phyloP scores from a whole-genome alignment of 768 basidiomycete genomes.

The Lactifluus echinatus region DNA sequence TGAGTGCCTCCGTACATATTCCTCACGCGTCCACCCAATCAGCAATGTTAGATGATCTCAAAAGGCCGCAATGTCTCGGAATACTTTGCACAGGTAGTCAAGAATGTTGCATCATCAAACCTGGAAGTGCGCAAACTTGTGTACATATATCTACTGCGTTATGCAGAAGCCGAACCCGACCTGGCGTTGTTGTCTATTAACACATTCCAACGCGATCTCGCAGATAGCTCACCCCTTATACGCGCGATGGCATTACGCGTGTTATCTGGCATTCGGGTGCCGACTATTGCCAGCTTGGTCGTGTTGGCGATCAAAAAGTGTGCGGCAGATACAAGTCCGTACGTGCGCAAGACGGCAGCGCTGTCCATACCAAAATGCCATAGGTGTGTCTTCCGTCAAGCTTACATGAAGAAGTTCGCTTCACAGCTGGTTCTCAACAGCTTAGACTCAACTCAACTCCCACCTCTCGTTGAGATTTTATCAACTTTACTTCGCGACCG shows the following conservation, averaged over 20 bases:
- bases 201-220: slow-evolving; percentile 94
- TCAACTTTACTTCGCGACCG: slow-evolving; percentile 57
- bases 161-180: slow-evolving; percentile 90
- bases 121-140: slow-evolving; percentile 95
- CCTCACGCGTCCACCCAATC: not conserved
- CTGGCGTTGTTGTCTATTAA: slow-evolving; percentile 94
- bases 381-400: slow-evolving; percentile 39
- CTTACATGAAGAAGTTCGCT: not conserved
- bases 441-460: slow-evolving; percentile 63
- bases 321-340: slow-evolving; percentile 85
- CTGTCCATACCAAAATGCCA: slow-evolving; percentile 82
- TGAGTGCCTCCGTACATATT: slow-evolving; percentile 34
- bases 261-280: slow-evolving; percentile 83
- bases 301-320: slow-evolving; percentile 88
- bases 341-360: slow-evolving; percentile 89
- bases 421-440: slow-evolving; percentile 35
- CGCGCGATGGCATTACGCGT: slow-evolving; percentile 95
- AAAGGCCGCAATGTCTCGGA: slow-evolving; percentile 86
- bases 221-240: slow-evolving; percentile 87
- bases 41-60: slow-evolving; percentile 65
- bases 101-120: slow-evolving; percentile 88
- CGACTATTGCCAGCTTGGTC: slow-evolving; percentile 79
- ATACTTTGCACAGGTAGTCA: slow-evolving; percentile 95
- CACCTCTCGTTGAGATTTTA: slow-evolving; percentile 62
- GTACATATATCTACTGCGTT: slow-evolving; percentile 93